phyloP scores from a whole-genome alignment of 768 basidiomycete genomes.

The Filobasidium floriforme region DNA sequence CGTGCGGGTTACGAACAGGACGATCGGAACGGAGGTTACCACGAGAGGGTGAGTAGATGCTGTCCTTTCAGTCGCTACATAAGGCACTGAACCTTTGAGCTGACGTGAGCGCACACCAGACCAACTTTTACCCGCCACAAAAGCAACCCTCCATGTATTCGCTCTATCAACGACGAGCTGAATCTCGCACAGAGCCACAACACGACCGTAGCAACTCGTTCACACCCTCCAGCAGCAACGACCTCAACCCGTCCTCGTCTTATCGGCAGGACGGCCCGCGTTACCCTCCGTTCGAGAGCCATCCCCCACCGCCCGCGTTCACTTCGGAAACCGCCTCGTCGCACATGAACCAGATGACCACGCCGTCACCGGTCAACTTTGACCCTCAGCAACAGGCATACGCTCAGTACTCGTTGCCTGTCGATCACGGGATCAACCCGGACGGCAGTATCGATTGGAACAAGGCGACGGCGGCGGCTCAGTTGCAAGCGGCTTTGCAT shows the following conservation, averaged over 20 bases:
- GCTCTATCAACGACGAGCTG: background rate
- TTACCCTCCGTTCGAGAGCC: no score
- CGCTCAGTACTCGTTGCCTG: slow-evolving; percentile 13
- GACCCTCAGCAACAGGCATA: background rate
- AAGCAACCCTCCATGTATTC: background rate
- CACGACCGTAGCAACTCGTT: background rate
- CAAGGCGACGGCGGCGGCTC: slow-evolving; percentile 15
- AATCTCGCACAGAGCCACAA: background rate
- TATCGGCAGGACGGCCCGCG: no score
- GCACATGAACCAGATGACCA: background rate
- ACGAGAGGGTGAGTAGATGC: background rate
- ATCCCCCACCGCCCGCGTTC: background rate
- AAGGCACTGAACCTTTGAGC: background rate
- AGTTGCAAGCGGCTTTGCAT: slow-evolving; percentile 19
- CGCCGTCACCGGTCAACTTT: background rate
- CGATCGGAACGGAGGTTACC: no score
- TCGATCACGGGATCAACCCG: slow-evolving; percentile 9
- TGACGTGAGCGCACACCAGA: background rate
- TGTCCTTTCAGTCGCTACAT: background rate
- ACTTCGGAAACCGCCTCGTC: background rate
- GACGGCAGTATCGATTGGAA: slow-evolving; percentile 21
- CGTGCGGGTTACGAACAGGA: background rate
- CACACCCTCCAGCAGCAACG: background rate
- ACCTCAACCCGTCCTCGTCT: background rate
- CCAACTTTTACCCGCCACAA: background rate